A percentile compares a stretch with the other conserved stretches of the same genome.
These are phyloP conservation scores for Rosa rugosa DNA, from an alignment of 306 rosid species.

Conservation along the genomic window DNA sequence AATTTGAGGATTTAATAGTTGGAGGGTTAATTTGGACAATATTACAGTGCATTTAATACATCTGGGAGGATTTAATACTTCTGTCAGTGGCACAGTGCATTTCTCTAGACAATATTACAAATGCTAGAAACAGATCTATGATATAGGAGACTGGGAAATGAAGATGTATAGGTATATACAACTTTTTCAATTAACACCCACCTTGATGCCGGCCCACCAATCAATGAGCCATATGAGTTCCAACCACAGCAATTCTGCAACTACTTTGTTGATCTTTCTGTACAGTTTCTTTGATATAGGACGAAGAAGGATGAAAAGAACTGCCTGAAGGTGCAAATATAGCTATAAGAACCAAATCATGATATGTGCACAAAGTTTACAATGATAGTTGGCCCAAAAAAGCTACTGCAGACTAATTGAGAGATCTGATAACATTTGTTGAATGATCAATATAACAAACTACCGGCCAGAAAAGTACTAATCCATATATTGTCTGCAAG, in stretches of 20 bases:
- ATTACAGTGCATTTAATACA: too few species aligned
- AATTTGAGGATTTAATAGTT: not conserved
- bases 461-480: not conserved
- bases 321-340: slow-evolving; percentile 42
- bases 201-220: slow-evolving; percentile 95
- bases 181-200: slow-evolving; percentile 20
- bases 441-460: not conserved
- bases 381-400: not conserved
- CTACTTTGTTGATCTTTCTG: slow-evolving; percentile 66
- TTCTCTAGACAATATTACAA: not conserved
- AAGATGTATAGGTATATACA: not conserved
- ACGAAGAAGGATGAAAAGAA: slow-evolving; percentile 60
- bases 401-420: not conserved
- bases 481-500: too few species aligned
- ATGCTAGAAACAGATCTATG: not conserved
- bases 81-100: not conserved
- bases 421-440: not conserved
- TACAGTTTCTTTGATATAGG: slow-evolving; percentile 58
- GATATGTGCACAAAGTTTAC: not conserved
- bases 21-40: too few species aligned
- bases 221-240: slow-evolving; percentile 82
- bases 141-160: not conserved
- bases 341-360: not conserved
- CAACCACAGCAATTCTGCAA: slow-evolving; percentile 78
- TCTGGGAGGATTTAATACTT: too few species aligned